Base-by-base conservation (phyloP, 2,329 filamentous ascomycete genomes). In the Pseudocercospora fijiensis region DNA sequence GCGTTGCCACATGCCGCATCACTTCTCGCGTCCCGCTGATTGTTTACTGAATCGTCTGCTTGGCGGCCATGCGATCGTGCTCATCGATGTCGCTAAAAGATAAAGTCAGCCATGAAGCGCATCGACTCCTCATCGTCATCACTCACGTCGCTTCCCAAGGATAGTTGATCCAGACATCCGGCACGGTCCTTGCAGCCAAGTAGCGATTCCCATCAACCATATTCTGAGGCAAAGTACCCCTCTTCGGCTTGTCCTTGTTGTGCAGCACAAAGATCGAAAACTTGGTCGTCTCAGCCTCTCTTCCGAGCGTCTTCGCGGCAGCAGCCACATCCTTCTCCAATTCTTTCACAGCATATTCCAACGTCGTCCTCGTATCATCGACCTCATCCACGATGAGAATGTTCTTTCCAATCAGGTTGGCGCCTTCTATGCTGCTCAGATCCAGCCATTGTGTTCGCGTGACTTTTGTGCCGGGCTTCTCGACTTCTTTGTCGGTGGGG, bases 361-460 rank as follows among this genome's bases (percentile, higher is more conserved):
- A 85, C 18, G 93, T 97, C 16, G 93, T 97, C 72, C 93, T 86
- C 63, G 93, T 97, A 79, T 97, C 93, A 76, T 97, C 93, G 49
- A 97, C 93, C 85, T 97, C 92, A 76, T 96, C 92, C 33, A 96
- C 92, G 68, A 96, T 96, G 69, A 96, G 83, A 66, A 96, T 88
- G 77, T 90, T 90, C 85, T 96, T 96, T 79, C 92, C 92, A 67
- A 96, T 89, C 74, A 96, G 82, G 79, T 93, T 93, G 76, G 88
- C 85, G 89, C 96, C 95, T 79, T 92, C 88, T 69, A 96, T 85
- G 55, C 89, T 89, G 69, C 85, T 90, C 65, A 99, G 83, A 78
- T 99, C 95, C 63, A 99, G 88, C 95, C 95, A 99, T 85, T 99
- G 95, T 43, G 95, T 98, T 72, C 95, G 90, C 47, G 92, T 98